phyloP scores from a whole-genome alignment of 228 moss, liverwort and hornwort species.

The Sphagnum magellanicum region DNA sequence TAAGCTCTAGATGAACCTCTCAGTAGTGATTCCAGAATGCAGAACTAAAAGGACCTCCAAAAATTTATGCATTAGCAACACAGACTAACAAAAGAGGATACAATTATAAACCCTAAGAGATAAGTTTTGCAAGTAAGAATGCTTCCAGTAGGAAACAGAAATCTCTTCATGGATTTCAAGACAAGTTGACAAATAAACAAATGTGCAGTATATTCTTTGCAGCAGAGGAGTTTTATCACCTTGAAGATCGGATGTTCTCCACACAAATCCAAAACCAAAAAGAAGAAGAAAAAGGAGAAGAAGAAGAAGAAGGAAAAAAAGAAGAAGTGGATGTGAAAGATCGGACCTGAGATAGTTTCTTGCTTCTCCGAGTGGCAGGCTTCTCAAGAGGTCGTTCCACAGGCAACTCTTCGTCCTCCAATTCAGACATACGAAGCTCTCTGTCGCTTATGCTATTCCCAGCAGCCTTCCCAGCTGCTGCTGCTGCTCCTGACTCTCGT shows the following conservation, averaged over 20 bases:
- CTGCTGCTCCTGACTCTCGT: constrained; percentile 25
- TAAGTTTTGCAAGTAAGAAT: too few species aligned
- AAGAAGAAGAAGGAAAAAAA: background rate
- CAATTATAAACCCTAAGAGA: too few species aligned
- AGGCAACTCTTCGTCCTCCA: constrained; percentile 55
- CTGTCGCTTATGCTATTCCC: constrained; percentile 50
- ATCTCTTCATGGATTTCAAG: too few species aligned
- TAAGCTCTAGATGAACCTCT: too few species aligned
- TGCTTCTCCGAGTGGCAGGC: constrained; percentile 40
- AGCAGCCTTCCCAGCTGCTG: constrained; percentile 38
- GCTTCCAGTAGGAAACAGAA: too few species aligned
- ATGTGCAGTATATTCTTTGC: background rate
- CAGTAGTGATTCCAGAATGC: too few species aligned
- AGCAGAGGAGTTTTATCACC: background rate
- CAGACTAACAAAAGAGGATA: too few species aligned
- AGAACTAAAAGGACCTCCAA: too few species aligned
- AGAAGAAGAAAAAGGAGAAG: background rate
- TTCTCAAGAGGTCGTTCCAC: constrained; percentile 17
- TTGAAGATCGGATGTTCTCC: background rate
- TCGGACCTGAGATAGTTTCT: constrained; percentile 46
- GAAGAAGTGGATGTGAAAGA: background rate
- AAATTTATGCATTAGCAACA: too few species aligned
- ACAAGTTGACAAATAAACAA: too few species aligned
- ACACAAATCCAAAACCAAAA: background rate
- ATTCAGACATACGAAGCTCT: constrained; percentile 52